Percentiles rank a stretch among this genome's conserved stretches.
These are phyloP conservation scores for Yamadazyma sp. DNA, from an alignment of 805 yeast genomes.

Conservation along the genomic window DNA sequence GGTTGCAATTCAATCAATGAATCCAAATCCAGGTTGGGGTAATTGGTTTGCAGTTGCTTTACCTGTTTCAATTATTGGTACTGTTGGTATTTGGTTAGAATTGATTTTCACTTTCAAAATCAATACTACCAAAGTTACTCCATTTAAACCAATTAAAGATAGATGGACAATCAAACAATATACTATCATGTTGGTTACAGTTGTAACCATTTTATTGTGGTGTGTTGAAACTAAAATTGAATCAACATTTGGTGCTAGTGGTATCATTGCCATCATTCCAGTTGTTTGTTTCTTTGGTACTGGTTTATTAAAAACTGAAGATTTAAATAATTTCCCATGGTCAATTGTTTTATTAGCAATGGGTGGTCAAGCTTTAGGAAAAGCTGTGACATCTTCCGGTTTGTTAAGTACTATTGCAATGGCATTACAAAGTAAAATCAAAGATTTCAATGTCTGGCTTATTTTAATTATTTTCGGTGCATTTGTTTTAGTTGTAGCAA, in stretches of 20 bases:
- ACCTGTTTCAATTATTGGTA: conserved; percentile 68
- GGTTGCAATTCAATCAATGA: conserved; percentile 84
- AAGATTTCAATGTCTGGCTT: conserved; percentile 41
- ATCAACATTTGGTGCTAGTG: conserved; percentile 45
- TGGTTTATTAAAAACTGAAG: conserved; percentile 45
- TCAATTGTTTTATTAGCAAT: conserved; percentile 51
- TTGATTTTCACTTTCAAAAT: conserved; percentile 62
- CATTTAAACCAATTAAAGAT: conserved; percentile 46
- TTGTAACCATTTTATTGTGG: conserved; percentile 48
- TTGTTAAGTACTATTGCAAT: conserved; percentile 44
- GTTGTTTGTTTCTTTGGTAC: conserved; percentile 48
- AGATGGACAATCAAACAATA: conserved; percentile 43
- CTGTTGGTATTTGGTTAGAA: conserved; percentile 70
- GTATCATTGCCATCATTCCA: conserved; percentile 47
- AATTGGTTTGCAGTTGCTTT: conserved; percentile 89
- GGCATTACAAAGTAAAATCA: conserved; percentile 41
- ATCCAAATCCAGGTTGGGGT: conserved; percentile 81
- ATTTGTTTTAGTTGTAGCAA: conserved; percentile 38
- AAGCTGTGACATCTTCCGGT: conserved; percentile 49
- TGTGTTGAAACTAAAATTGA: conserved; percentile 44
- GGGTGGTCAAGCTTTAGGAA: conserved; percentile 56
- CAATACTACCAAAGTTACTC: conserved; percentile 45
- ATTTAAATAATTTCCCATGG: conserved; percentile 53
- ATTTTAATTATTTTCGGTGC: conserved; percentile 45
- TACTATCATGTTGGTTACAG: conserved; percentile 39